Evolutionary conservation across 306 rosid genomes (phyloP).

Genomic region (Dalbergia cultrata): DNA sequence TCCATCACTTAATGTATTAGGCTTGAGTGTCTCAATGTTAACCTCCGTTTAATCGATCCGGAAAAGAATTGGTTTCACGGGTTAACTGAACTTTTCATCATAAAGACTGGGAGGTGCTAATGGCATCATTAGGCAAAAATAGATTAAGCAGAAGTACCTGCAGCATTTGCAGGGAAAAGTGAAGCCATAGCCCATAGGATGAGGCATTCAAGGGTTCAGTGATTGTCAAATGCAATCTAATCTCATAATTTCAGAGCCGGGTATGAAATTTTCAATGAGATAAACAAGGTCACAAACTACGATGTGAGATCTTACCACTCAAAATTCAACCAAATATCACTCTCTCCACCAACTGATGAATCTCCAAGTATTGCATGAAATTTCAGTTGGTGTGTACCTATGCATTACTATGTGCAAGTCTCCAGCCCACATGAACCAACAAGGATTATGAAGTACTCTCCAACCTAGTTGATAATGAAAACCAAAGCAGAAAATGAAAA

Average conservation of each 20-base stretch:
- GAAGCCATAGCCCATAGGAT: not conserved
- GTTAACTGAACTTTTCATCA: not conserved
- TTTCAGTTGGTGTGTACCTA: slow-evolving; percentile 17
- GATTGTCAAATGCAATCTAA: slow-evolving; percentile 9
- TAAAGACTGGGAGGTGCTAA: not conserved
- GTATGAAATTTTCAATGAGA: not conserved
- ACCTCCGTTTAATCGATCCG: not conserved
- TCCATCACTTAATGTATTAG: not conserved
- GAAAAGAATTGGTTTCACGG: not conserved
- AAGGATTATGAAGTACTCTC: slow-evolving; percentile 3
- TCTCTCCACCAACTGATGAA: slow-evolving; percentile 4
- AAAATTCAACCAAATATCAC: slow-evolving; percentile 31
- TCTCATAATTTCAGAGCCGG: not conserved
- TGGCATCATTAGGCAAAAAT: not conserved
- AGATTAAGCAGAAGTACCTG: not conserved
- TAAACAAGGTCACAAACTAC: slow-evolving; percentile 1
- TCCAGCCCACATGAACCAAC: not conserved
- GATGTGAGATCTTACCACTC: not conserved
- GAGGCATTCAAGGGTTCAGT: too few species aligned
- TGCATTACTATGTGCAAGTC: slow-evolving; percentile 13
- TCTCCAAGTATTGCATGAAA: not conserved
- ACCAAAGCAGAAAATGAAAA: slow-evolving; percentile 36
- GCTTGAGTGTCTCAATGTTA: not conserved
- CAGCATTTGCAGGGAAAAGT: not conserved
- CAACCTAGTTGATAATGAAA: slow-evolving; percentile 33